Evolutionary conservation across 2,329 filamentous ascomycete genomes (phyloP).

Genomic region (Pseudogymnoascus sp.): DNA sequence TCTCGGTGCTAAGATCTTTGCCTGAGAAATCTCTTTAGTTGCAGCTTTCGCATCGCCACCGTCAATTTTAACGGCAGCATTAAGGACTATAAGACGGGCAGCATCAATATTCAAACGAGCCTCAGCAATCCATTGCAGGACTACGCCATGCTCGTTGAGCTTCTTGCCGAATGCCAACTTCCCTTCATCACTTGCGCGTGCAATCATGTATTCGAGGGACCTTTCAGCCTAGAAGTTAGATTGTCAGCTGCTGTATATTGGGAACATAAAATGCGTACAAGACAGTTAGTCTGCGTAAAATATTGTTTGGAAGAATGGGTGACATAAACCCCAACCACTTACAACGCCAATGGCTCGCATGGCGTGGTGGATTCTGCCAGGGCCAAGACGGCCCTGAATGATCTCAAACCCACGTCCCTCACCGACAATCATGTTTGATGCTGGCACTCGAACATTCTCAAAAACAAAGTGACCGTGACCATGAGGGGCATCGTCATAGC

Average conservation of each 20-base stretch:
- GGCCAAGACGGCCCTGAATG: slow-evolving; percentile 88
- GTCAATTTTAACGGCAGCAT: slow-evolving; percentile 94
- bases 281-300: too few species aligned
- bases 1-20: slow-evolving; percentile 83
- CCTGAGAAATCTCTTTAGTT: slow-evolving; percentile 87
- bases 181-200: slow-evolving; percentile 76
- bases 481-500: slow-evolving; percentile 90
- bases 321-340: slow-evolving; percentile 25
- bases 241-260: too few species aligned
- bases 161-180: slow-evolving; percentile 86
- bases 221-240: slow-evolving; percentile 52
- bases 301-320: too few species aligned
- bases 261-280: too few species aligned
- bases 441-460: slow-evolving; percentile 77
- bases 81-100: slow-evolving; percentile 80
- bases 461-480: slow-evolving; percentile 78
- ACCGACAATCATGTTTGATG: slow-evolving; percentile 73
- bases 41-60: slow-evolving; percentile 80
- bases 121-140: slow-evolving; percentile 88
- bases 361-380: slow-evolving; percentile 93
- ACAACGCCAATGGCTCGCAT: slow-evolving; percentile 85
- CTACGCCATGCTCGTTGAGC: slow-evolving; percentile 78
- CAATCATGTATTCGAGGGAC: slow-evolving; percentile 85
- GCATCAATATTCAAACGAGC: slow-evolving; percentile 92
- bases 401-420: slow-evolving; percentile 92